These are phyloP conservation scores for Mediolabrus comicus DNA, from an alignment of 108 stramenopile genomes.

Conservation along the genomic window DNA sequence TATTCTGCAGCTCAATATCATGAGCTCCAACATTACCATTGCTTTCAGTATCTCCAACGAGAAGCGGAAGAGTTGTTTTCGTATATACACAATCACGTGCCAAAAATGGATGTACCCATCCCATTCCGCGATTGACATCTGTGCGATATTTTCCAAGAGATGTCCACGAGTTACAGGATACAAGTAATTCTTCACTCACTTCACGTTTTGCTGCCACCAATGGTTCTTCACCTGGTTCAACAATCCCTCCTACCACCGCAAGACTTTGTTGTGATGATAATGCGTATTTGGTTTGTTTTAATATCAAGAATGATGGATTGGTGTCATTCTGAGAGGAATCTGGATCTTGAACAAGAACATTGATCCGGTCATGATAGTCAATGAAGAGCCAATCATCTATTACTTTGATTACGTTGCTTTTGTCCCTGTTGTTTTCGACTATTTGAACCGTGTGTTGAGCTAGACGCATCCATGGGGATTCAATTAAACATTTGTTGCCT, in stretches of 20 bases:
- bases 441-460: constrained; percentile 66
- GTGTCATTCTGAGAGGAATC: not conserved
- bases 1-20: constrained; percentile 66
- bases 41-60: not conserved
- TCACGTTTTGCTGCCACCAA: constrained; percentile 60
- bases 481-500: constrained; percentile 60
- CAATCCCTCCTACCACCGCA: constrained; percentile 80
- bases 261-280: constrained; percentile 53
- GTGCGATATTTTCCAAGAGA: constrained; percentile 69
- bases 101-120: constrained; percentile 68
- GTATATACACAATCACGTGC: constrained; percentile 51
- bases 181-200: constrained; percentile 71
- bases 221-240: constrained; percentile 72
- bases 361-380: constrained; percentile 88
- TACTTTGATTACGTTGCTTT: constrained; percentile 3
- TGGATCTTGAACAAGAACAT: constrained; percentile 71
- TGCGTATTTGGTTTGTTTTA: constrained; percentile 85
- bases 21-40: constrained; percentile 56
- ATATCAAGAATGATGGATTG: constrained; percentile 56
- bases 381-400: constrained; percentile 88
- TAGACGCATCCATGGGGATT: constrained; percentile 75
- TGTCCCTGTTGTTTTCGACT: constrained; percentile 13
- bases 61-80: not conserved
- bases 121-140: constrained; percentile 84
- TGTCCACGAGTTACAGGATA: constrained; percentile 52